Conservation (phyloP, 441 rosid species). For the Erodium moschatum region DNA sequence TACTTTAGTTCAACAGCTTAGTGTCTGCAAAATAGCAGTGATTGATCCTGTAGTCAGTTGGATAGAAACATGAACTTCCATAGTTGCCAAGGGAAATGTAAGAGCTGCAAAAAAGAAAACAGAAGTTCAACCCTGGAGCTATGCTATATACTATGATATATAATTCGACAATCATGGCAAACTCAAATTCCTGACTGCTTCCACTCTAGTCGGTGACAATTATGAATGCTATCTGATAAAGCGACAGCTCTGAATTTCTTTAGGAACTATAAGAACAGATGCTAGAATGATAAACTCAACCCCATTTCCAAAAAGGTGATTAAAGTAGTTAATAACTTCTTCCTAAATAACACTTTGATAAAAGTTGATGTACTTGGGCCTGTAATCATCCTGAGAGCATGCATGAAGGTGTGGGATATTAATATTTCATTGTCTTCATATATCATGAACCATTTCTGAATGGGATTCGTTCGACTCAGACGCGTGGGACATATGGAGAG, state of each 20-base stretch:
- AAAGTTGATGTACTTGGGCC: background rate
- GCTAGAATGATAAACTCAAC: background rate
- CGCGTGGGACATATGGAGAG: background rate
- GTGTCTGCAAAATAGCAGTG: conserved; percentile 4
- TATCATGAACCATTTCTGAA: background rate
- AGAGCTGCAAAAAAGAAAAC: background rate
- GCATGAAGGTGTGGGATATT: background rate
- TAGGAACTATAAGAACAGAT: background rate
- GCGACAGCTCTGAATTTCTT: background rate
- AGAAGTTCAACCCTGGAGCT: background rate
- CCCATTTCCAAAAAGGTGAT: background rate
- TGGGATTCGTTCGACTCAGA: background rate
- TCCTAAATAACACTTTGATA: background rate
- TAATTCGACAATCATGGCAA: background rate
- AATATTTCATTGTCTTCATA: background rate
- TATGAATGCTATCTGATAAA: background rate
- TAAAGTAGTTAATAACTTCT: background rate
- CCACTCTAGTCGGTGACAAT: background rate
- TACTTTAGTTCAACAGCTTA: background rate
- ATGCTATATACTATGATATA: background rate
- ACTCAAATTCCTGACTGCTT: background rate
- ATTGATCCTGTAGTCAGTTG: background rate
- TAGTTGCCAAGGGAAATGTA: background rate
- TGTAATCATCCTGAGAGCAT: background rate
- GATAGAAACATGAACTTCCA: background rate